Base-by-base conservation (phyloP, 768 basidiomycete genomes). In the Gautieria morchelliformis region DNA sequence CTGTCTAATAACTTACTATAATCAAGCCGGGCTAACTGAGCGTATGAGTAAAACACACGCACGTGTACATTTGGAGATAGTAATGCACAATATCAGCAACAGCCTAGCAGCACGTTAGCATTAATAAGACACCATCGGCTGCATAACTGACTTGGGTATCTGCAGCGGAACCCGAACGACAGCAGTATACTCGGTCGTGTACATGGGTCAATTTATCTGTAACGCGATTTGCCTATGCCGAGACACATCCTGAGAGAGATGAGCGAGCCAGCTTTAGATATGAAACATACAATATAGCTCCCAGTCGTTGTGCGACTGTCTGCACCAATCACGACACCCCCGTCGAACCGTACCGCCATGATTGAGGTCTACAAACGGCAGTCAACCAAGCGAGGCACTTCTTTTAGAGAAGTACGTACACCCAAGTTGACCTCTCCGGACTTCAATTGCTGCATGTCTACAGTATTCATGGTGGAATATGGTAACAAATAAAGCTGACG, bases 121-220 rank as follows among this genome's bases (percentile, higher is more conserved):
- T 17, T 42, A 33, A 20, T 33, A 24, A n/a, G 41, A 50, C 22
- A 30, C 14, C 48, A 45, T 17, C 14, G 49, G 35, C 15, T 35
- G 7, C 22, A 14, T 4, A 15, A 53, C 63, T n/a, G 11, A 67
- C 70, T 67, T 96, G 96, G 3, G 96, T 99, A 70, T 99, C 95
- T 22, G 95, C 95, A 47, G 95, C 91, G 63, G 93, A 96, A 51
- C 96, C 96, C 44, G 93, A 96, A 59, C 96, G 88, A 81, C 96
- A 99, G 70, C 96, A 99, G 72, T 98, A 99, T 71, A 98, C 90
- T 63, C 93, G 91, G 73, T 99, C 96, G 70, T 97, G 93, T 63
- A 99, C 79, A 68, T 90, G 82, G 2, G 94, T 96, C 60, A 97
- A 80, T 74, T 99, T 99, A 79, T 99, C 95, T 44, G 95, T 99